phyloP scores from a whole-genome alignment of 371 early-diverging fungal genomes.

The Cokeromyces recurvatus region DNA sequence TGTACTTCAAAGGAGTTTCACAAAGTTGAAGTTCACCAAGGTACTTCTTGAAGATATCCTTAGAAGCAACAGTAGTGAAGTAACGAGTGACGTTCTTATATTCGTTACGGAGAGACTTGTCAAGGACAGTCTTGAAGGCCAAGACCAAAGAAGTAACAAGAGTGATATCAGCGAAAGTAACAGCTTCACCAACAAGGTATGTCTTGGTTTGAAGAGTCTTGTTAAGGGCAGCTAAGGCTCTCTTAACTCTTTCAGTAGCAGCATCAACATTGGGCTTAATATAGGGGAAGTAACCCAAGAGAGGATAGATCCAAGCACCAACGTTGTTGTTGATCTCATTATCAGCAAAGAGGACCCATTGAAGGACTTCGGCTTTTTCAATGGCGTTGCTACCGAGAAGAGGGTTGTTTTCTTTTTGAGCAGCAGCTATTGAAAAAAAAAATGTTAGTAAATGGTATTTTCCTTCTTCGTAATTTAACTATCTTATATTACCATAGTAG shows the following conservation, averaged over 20 bases:
- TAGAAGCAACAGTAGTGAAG: conserved; percentile 76
- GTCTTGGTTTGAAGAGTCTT: conserved; percentile 60
- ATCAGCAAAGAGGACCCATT: conserved; percentile 75
- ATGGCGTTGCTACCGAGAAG: conserved; percentile 61
- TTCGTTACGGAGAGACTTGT: conserved; percentile 65
- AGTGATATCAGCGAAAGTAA: conserved; percentile 75
- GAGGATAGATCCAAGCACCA: conserved; percentile 50
- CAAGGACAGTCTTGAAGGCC: conserved; percentile 42
- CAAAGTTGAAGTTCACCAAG: conserved; percentile 55
- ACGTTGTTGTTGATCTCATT: conserved; percentile 41
- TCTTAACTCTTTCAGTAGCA: conserved; percentile 51
- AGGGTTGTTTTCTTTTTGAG: conserved; percentile 53
- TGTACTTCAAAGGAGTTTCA: conserved; percentile 33
- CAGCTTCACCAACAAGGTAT: conserved; percentile 74
- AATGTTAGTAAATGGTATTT: too few relatives aligned
- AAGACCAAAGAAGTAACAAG: conserved; percentile 48
- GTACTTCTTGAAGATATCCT: conserved; percentile 75
- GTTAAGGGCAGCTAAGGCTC: conserved; percentile 57
- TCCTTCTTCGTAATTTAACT: neutral
- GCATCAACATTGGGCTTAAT: conserved; percentile 56
- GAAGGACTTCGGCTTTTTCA: conserved; percentile 77
- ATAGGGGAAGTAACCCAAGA: conserved; percentile 51
- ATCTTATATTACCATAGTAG: conserved; percentile 72
- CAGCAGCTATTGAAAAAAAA: conserved; percentile 50
- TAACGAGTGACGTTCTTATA: conserved; percentile 85